These are phyloP conservation scores for Fusarium bulbicola DNA, from an alignment of 2,329 filamentous ascomycete genomes.

Conservation along the genomic window DNA sequence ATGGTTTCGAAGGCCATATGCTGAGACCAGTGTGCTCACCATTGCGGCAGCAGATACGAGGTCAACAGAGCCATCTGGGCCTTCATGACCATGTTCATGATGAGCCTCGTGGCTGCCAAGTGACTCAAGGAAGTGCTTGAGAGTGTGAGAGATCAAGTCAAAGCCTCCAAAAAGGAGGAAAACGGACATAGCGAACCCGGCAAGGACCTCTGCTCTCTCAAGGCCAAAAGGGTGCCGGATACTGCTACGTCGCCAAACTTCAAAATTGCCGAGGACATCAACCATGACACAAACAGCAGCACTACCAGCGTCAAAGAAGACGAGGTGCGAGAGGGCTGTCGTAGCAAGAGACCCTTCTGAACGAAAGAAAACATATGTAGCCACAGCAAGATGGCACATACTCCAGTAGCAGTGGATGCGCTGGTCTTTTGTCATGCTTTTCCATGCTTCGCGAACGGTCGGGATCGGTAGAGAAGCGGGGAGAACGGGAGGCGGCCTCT, in stretches of 20 bases:
- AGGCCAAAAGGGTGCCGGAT: slow-evolving; percentile 94
- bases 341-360: slow-evolving; percentile 88
- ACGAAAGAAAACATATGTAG: slow-evolving; percentile 84
- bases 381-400: slow-evolving; percentile 84
- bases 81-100: slow-evolving; percentile 69
- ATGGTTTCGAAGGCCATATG: slow-evolving; percentile 88
- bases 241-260: slow-evolving; percentile 93
- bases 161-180: slow-evolving; percentile 97
- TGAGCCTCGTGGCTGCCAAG: slow-evolving; percentile 72
- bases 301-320: slow-evolving; percentile 94
- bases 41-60: slow-evolving; percentile 84
- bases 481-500: slow-evolving; percentile 84
- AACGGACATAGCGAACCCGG: slow-evolving; percentile 95
- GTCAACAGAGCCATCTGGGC: slow-evolving; percentile 81
- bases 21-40: slow-evolving; percentile 82
- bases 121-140: slow-evolving; percentile 88
- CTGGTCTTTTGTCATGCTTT: slow-evolving; percentile 90
- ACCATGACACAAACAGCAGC: slow-evolving; percentile 91
- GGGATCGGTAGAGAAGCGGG: slow-evolving; percentile 93
- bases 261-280: slow-evolving; percentile 94
- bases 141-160: slow-evolving; percentile 91
- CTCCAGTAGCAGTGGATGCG: slow-evolving; percentile 88
- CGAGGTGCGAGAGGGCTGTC: slow-evolving; percentile 89
- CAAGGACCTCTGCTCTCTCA: slow-evolving; percentile 91
- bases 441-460: slow-evolving; percentile 86